Conservation (phyloP, 805 yeast genomes). For the Hanseniaspora lachancei region DNA sequence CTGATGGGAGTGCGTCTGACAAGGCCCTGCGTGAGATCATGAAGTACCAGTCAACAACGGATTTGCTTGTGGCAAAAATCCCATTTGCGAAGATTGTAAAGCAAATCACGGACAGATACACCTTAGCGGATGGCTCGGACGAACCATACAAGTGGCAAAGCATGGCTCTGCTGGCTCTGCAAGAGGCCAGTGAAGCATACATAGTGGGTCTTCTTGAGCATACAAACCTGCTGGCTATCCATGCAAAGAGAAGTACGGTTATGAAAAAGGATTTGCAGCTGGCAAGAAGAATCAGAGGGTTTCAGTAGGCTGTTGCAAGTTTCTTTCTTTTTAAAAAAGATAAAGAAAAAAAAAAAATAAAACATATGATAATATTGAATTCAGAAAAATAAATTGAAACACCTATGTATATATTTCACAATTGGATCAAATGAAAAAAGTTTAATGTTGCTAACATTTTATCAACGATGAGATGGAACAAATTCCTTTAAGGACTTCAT, state of each 20-base stretch:
- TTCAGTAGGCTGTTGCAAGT: constrained; percentile 16
- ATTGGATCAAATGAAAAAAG: no score
- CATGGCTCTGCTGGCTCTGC: constrained; percentile 62
- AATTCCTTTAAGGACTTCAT: not conserved
- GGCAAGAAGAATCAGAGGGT: constrained; percentile 64
- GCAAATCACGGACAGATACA: constrained; percentile 49
- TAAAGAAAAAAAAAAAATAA: not conserved
- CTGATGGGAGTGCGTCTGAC: constrained; percentile 38
- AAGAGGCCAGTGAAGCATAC: constrained; percentile 72
- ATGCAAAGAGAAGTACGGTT: constrained; percentile 71
- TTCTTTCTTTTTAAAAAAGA: not conserved
- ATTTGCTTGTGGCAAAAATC: constrained; percentile 50
- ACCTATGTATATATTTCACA: not conserved
- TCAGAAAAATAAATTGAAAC: no score
- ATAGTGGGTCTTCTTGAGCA: constrained; percentile 62
- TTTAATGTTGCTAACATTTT: not conserved
- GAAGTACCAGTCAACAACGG: constrained; percentile 54
- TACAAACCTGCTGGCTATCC: constrained; percentile 63
- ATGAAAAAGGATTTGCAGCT: constrained; percentile 74
- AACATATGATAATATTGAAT: not conserved
- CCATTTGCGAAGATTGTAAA: constrained; percentile 69
- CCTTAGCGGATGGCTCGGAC: constrained; percentile 27
- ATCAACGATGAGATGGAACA: constrained; percentile 8
- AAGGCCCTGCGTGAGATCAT: constrained; percentile 56
- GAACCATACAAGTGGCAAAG: constrained; percentile 65